These are phyloP conservation scores for Arachis hypogaea DNA, from an alignment of 306 rosid genomes.

Conservation along the genomic window DNA sequence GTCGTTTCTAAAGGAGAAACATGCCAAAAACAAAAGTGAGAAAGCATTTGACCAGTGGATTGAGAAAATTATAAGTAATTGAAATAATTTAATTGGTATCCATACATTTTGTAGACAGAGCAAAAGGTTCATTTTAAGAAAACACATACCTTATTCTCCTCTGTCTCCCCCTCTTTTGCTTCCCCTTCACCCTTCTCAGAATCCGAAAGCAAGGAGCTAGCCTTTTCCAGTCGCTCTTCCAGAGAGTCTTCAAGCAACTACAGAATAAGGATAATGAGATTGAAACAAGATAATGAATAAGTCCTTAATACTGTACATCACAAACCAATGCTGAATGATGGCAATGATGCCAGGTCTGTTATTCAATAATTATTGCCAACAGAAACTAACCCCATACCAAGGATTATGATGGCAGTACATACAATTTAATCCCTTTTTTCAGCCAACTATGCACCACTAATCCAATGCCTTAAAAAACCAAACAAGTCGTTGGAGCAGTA, in stretches of 20 bases:
- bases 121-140: constrained; percentile 21
- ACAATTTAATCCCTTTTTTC: neutral
- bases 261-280: constrained; percentile 29
- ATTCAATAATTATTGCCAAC: neutral
- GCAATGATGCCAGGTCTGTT: neutral
- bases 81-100: constrained; percentile 1
- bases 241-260: constrained; percentile 94
- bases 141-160: constrained; percentile 76
- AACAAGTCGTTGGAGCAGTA: neutral
- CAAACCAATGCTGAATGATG: constrained; percentile 5
- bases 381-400: constrained; percentile 13
- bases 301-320: constrained; percentile 10
- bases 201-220: constrained; percentile 74
- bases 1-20: constrained; percentile 69
- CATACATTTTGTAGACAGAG: neutral
- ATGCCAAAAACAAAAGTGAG: constrained; percentile 29
- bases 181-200: constrained; percentile 91
- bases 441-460: constrained; percentile 15
- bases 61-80: neutral
- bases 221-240: constrained; percentile 86
- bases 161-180: constrained; percentile 78
- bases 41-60: constrained; percentile 27
- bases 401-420: neutral
- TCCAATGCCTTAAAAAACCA: neutral
- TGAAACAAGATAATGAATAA: constrained; percentile 24